A percentile compares a stretch with the other conserved stretches of the same genome.
Conservation (phyloP, 2,329 filamentous ascomycete species). For the Xylariaceae sp. region DNA sequence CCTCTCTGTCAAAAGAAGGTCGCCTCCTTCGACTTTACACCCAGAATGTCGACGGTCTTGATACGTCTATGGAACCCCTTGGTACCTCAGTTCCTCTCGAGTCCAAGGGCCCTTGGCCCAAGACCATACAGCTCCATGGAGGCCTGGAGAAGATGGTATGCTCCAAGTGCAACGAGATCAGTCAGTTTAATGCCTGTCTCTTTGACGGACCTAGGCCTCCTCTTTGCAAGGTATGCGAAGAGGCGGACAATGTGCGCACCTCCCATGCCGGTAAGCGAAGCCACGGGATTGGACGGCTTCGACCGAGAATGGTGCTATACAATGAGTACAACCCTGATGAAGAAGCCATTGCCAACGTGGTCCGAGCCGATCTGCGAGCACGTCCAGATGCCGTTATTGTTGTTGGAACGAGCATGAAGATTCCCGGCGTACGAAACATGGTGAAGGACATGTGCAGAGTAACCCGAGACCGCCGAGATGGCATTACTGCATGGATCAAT, state of each 20-base stretch:
- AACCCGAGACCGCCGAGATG: conserved; percentile 75
- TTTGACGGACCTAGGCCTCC: conserved; percentile 84
- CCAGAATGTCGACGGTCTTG: conserved; percentile 95
- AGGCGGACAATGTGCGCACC: conserved; percentile 70
- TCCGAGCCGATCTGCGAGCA: conserved; percentile 75
- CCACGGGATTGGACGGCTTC: conserved; percentile 83
- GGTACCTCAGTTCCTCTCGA: conserved; percentile 76
- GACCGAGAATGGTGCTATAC: conserved; percentile 92
- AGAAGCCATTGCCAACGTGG: conserved; percentile 89
- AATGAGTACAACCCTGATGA: conserved; percentile 97
- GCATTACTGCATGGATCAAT: conserved; percentile 92
- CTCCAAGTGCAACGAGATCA: conserved; percentile 78
- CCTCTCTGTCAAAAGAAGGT: conserved; percentile 80
- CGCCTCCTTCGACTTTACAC: conserved; percentile 87
- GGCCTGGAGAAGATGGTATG: conserved; percentile 95
- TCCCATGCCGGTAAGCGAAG: conserved; percentile 77
- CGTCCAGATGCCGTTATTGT: conserved; percentile 90
- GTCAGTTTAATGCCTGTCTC: conserved; percentile 68
- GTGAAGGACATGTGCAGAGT: conserved; percentile 86
- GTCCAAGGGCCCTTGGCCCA: conserved; percentile 83
- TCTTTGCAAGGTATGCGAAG: conserved; percentile 68
- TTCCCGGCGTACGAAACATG: conserved; percentile 84
- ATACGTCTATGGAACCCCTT: conserved; percentile 75
- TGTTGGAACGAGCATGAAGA: conserved; percentile 91
- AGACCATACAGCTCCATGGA: conserved; percentile 88